Conservation (phyloP, 2,329 filamentous ascomycete species). For the Didymella sp. region DNA sequence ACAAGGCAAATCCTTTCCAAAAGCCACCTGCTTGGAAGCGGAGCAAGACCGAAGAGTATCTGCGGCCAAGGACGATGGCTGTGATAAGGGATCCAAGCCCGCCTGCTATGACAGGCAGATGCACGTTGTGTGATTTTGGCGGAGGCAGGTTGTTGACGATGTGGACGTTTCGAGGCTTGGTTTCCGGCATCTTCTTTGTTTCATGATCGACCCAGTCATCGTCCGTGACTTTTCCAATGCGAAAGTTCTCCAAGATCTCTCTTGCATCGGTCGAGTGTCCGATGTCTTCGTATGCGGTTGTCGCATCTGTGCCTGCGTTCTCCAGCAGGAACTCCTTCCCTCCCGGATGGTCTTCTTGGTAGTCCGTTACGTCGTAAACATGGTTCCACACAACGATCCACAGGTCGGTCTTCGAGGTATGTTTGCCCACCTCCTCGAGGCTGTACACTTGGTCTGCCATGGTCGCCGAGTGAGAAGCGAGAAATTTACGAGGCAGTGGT, state of each 20-base stretch:
- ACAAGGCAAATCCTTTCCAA: slow-evolving; percentile 24
- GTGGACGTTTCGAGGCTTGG: slow-evolving; percentile 16
- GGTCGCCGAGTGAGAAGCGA: not conserved
- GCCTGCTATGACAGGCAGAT: slow-evolving; percentile 11
- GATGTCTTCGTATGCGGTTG: slow-evolving; percentile 53
- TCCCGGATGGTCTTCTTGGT: slow-evolving; percentile 64
- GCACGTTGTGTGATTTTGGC: slow-evolving; percentile 8
- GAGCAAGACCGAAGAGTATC: slow-evolving; percentile 14
- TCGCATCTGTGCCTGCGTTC: slow-evolving; percentile 54
- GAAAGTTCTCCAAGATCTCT: slow-evolving; percentile 51
- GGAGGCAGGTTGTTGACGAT: slow-evolving; percentile 24
- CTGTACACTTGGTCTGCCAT: slow-evolving; percentile 25
- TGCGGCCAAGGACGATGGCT: slow-evolving; percentile 13
- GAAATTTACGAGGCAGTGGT: not conserved
- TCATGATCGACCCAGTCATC: slow-evolving; percentile 26
- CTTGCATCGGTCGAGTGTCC: slow-evolving; percentile 57
- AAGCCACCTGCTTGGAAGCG: slow-evolving; percentile 18
- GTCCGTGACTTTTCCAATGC: slow-evolving; percentile 37
- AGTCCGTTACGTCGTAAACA: slow-evolving; percentile 67
- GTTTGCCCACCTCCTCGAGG: slow-evolving; percentile 56
- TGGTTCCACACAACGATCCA: slow-evolving; percentile 57
- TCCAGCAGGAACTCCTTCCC: slow-evolving; percentile 53
- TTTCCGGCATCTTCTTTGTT: slow-evolving; percentile 50
- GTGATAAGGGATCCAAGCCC: slow-evolving; percentile 7
- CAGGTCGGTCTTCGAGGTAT: slow-evolving; percentile 57